These are phyloP conservation scores for Wickerhamiella nectarea DNA, from an alignment of 805 yeast species.

Conservation along the genomic window DNA sequence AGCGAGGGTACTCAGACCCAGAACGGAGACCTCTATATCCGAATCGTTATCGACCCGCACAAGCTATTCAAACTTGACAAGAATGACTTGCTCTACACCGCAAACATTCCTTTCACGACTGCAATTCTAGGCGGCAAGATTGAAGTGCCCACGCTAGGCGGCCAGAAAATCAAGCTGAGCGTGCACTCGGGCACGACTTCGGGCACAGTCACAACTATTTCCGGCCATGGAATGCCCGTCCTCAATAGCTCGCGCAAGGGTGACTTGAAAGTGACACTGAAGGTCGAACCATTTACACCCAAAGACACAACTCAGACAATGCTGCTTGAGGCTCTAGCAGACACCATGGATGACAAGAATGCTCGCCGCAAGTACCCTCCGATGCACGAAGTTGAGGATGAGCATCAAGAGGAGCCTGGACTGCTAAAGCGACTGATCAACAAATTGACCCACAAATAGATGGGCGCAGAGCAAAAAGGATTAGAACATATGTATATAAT, in stretches of 20 bases:
- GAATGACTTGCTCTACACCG: conserved; percentile 48
- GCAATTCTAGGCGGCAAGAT: conserved; percentile 92
- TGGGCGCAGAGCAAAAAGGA: neutral
- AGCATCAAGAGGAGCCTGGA: conserved; percentile 18
- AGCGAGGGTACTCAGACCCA: conserved; percentile 53
- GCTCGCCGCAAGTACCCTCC: conserved; percentile 53
- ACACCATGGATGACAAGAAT: conserved; percentile 62
- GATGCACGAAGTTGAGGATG: conserved; percentile 18
- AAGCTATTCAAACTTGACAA: conserved; percentile 52
- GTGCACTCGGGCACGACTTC: conserved; percentile 75
- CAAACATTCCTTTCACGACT: conserved; percentile 79
- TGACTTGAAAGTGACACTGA: conserved; percentile 59
- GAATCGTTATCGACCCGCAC: conserved; percentile 68
- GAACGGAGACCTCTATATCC: conserved; percentile 79
- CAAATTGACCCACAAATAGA: conserved; percentile 20
- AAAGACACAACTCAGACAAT: conserved; percentile 75
- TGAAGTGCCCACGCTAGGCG: conserved; percentile 73
- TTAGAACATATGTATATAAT: conserved; percentile 1
- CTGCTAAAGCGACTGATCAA: conserved; percentile 26
- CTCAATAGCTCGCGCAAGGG: conserved; percentile 50
- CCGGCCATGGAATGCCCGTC: conserved; percentile 78
- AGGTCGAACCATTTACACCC: conserved; percentile 61
- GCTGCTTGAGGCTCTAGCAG: conserved; percentile 86
- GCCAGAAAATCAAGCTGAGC: conserved; percentile 57
- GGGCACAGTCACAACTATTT: conserved; percentile 59